Percentiles rank a stretch among this genome's conserved stretches.
These are phyloP conservation scores for Xylariaceae sp. DNA, from an alignment of 2,329 filamentous ascomycete genomes.

Conservation along the genomic window DNA sequence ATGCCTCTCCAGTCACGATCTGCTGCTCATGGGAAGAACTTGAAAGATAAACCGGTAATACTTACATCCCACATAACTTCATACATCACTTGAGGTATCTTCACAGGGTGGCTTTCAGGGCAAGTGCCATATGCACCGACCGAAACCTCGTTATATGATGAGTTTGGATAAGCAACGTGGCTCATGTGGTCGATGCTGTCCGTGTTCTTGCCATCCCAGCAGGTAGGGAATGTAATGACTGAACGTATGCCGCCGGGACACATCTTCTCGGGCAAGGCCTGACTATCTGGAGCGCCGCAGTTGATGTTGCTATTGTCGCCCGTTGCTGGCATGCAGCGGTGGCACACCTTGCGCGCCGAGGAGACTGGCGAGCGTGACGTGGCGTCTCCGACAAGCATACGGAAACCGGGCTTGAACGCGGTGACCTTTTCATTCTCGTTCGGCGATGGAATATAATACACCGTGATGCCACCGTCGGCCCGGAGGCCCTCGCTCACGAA, in stretches of 20 bases:
- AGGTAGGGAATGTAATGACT: conserved; percentile 61
- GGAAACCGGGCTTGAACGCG: conserved; percentile 53
- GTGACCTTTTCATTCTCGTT: conserved; percentile 46
- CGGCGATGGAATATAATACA: conserved; percentile 41
- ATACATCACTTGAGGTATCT: conserved; percentile 59
- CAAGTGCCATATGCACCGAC: conserved; percentile 49
- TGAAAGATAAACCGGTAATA: background rate
- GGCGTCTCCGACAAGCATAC: conserved; percentile 54
- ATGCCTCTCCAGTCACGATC: background rate
- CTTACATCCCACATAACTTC: conserved; percentile 61
- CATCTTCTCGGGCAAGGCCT: conserved; percentile 56
- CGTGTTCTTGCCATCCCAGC: conserved; percentile 60
- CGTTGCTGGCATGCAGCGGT: conserved; percentile 42
- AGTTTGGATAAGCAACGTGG: conserved; percentile 58
- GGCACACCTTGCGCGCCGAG: conserved; percentile 45
- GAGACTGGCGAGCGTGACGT: conserved; percentile 25
- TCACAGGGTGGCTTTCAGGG: conserved; percentile 57
- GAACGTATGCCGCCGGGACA: conserved; percentile 57
- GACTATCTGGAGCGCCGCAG: conserved; percentile 51
- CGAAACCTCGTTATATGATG: conserved; percentile 41
- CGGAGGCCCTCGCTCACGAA: conserved; percentile 37
- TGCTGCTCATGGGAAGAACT: background rate
- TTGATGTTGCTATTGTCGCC: conserved; percentile 39
- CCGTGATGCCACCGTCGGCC: conserved; percentile 40
- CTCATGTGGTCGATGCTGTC: conserved; percentile 56